These are phyloP conservation scores for Ilyonectria destructans DNA, from an alignment of 2,329 filamentous ascomycete species.

Conservation along the genomic window DNA sequence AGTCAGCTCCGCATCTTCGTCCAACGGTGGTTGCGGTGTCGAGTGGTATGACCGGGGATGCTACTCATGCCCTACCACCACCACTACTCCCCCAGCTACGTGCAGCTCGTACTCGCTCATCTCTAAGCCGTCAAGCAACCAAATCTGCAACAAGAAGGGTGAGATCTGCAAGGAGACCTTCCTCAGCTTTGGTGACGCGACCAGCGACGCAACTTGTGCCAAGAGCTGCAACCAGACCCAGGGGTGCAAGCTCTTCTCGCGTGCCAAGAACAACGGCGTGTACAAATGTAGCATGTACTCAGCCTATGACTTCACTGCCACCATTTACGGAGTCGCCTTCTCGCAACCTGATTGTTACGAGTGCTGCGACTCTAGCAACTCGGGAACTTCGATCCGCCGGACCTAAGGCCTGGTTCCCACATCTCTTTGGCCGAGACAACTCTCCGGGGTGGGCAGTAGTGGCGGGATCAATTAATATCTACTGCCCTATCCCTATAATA, in stretches of 20 bases:
- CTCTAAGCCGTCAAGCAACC: neutral
- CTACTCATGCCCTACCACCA: constrained; percentile 3
- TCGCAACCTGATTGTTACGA: constrained; percentile 7
- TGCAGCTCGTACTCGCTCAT: constrained; percentile 1
- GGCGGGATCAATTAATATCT: neutral
- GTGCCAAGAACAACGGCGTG: neutral
- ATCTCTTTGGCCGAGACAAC: neutral
- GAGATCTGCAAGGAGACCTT: constrained; percentile 2
- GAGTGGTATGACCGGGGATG: constrained; percentile 4
- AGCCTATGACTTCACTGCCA: constrained; percentile 1
- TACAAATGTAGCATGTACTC: constrained; percentile 6
- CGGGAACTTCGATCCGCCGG: too few relatives aligned
- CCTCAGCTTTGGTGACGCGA: neutral
- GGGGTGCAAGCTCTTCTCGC: constrained; percentile 8
- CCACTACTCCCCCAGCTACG: neutral
- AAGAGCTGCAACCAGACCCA: neutral
- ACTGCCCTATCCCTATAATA: neutral
- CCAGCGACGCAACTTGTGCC: constrained; percentile 5
- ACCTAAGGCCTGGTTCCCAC: neutral
- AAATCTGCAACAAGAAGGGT: constrained; percentile 7
- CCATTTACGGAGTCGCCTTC: neutral
- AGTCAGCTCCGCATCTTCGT: neutral
- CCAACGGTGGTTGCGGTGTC: constrained; percentile 3
- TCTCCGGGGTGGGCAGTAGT: neutral
- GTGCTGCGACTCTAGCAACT: neutral